phyloP scores from a whole-genome alignment of 495 filamentous ascomycete species.

The Sordaria brevicollis region DNA sequence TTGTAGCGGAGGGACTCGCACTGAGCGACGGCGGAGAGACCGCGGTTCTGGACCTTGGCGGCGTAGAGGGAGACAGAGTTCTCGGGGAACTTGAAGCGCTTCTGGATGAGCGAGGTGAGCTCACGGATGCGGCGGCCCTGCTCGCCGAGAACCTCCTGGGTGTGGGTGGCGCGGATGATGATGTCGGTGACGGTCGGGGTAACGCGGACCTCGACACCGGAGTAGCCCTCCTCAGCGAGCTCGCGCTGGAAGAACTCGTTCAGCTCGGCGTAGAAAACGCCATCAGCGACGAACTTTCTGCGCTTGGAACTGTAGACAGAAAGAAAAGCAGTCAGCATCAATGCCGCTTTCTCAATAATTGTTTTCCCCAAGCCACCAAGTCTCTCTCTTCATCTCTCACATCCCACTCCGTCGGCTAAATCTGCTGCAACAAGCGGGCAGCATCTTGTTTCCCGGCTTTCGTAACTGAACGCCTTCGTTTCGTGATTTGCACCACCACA shows the following conservation, averaged over 20 bases:
- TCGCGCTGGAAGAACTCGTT: conserved; percentile 99
- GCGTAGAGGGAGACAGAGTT: conserved; percentile 99
- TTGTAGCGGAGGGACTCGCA: conserved; percentile 99
- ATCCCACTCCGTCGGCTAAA: background rate
- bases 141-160: conserved; percentile 98
- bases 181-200: conserved; percentile 99
- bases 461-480: background rate
- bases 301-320: conserved; percentile 68
- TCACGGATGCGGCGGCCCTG: conserved; percentile 99
- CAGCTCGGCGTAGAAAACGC: conserved; percentile 99
- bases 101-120: conserved; percentile 99
- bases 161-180: conserved; percentile 99
- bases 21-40: conserved; percentile 98
- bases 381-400: background rate
- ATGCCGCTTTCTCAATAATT: background rate
- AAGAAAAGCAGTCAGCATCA: conserved; percentile 11
- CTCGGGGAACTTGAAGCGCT: conserved; percentile 99
- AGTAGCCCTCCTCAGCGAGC: conserved; percentile 99
- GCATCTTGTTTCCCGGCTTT: background rate
- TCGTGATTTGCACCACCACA: background rate
- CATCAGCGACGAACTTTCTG: conserved; percentile 99
- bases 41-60: conserved; percentile 99
- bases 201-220: conserved; percentile 98
- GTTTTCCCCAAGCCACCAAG: background rate
- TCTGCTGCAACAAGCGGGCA: background rate